Evolutionary conservation across 1,284 basidiomycete species (phyloP).

Genomic region (Cutaneotrichosporon mucoides): DNA sequence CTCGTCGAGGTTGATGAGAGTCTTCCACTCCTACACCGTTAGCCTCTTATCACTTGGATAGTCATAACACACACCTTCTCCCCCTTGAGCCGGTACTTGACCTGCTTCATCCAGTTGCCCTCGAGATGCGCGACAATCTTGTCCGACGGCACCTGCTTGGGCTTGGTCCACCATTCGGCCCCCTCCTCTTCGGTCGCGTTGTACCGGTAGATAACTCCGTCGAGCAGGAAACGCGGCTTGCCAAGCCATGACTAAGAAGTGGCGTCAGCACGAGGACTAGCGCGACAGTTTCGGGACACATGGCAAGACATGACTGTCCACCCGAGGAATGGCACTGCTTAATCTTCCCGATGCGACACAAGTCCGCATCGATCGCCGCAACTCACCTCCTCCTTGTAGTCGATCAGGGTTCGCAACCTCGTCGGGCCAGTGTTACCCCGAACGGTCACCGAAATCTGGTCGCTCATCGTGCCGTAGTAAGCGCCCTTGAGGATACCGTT

Average conservation of each 20-base stretch:
- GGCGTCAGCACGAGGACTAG: conserved; percentile 6
- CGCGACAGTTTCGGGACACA: not conserved
- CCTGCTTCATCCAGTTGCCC: conserved; percentile 78
- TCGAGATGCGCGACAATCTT: conserved; percentile 77
- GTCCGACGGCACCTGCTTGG: conserved; percentile 82
- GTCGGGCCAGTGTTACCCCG: conserved; percentile 59
- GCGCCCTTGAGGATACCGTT: conserved; percentile 76
- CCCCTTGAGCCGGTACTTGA: conserved; percentile 74
- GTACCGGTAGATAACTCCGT: conserved; percentile 85
- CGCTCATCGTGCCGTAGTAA: conserved; percentile 69
- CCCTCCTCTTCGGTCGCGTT: conserved; percentile 50
- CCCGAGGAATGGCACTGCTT: not conserved
- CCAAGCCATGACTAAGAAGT: conserved; percentile 77
- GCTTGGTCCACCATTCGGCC: conserved; percentile 63
- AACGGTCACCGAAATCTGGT: conserved; percentile 75
- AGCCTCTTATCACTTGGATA: not conserved
- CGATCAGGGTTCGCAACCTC: conserved; percentile 73
- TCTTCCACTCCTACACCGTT: conserved; percentile 56
- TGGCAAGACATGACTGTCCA: not conserved
- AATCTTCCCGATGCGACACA: no score
- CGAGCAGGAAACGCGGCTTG: conserved; percentile 76
- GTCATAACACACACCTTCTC: conserved; percentile 50
- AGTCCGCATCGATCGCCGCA: not conserved
- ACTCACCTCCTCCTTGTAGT: conserved; percentile 92
- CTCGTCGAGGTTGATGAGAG: conserved; percentile 71